These are phyloP conservation scores for Drosera capensis DNA, from an alignment of 148 eudicot genomes.

Conservation along the genomic window DNA sequence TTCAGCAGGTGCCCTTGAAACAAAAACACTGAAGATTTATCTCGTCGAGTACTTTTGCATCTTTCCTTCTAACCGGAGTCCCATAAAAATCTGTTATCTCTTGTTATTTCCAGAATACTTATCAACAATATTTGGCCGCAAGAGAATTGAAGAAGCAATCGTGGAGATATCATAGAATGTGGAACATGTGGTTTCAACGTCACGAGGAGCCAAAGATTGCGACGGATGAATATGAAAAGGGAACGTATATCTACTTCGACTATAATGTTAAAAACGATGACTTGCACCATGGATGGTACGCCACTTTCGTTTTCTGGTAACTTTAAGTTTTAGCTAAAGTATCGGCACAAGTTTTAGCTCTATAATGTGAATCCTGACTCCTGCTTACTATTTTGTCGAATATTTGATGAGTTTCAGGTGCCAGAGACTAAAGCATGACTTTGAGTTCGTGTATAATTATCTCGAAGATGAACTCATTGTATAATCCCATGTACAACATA, in stretches of 20 bases:
- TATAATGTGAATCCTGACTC: neutral
- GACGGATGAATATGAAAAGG: slow-evolving; percentile 96
- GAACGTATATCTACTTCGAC: slow-evolving; percentile 93
- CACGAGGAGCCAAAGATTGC: slow-evolving; percentile 95
- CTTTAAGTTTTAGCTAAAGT: neutral
- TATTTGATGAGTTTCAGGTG: slow-evolving; percentile 11
- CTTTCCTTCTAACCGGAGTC: too few relatives aligned
- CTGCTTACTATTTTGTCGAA: neutral
- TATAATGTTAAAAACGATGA: slow-evolving; percentile 65
- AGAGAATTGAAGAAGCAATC: slow-evolving; percentile 94
- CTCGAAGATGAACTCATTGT: slow-evolving; percentile 87
- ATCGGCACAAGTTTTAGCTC: neutral
- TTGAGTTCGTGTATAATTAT: slow-evolving; percentile 64
- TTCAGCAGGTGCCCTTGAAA: slow-evolving; percentile 46
- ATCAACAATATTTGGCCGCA: slow-evolving; percentile 98
- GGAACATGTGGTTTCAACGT: slow-evolving; percentile 93
- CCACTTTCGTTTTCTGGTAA: neutral
- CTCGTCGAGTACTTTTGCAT: too few relatives aligned
- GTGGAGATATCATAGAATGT: slow-evolving; percentile 92
- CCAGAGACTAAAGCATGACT: slow-evolving; percentile 68
- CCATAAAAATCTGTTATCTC: slow-evolving; percentile 1
- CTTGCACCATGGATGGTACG: slow-evolving; percentile 89
- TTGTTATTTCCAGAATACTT: slow-evolving; percentile 57
- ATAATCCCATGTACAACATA: too few relatives aligned
- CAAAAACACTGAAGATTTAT: too few relatives aligned